A percentile compares a stretch with the other conserved stretches of the same genome.
Conservation (phyloP, 192 early-diverging fungal species). For the Coemansia javaensis region DNA sequence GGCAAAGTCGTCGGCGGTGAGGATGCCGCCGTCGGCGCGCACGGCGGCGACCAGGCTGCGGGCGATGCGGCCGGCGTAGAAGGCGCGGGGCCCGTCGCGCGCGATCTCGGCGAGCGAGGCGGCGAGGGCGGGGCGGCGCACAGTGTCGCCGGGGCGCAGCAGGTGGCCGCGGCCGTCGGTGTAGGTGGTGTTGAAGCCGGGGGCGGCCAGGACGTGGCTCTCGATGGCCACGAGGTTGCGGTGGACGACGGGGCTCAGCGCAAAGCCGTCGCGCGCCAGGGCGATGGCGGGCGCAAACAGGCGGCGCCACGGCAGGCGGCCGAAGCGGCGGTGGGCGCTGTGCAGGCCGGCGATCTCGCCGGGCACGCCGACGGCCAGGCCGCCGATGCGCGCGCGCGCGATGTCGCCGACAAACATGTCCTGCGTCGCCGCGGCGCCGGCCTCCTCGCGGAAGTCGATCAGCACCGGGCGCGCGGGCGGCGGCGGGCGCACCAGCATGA, state of each 20-base stretch:
- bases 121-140: constrained; percentile 57
- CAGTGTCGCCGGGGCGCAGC: constrained; percentile 62
- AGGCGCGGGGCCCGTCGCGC: constrained; percentile 55
- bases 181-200: constrained; percentile 49
- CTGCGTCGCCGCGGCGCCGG: constrained; percentile 63
- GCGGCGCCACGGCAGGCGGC: constrained; percentile 75
- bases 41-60: constrained; percentile 62
- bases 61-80: constrained; percentile 62
- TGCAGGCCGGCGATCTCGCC: constrained; percentile 88
- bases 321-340: constrained; percentile 70
- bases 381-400: constrained; percentile 63
- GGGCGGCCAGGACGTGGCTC: constrained; percentile 15
- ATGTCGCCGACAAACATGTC: constrained; percentile 82
- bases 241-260: constrained; percentile 50
- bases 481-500: constrained; percentile 73
- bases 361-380: constrained; percentile 71
- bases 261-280: constrained; percentile 72
- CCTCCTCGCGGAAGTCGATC: constrained; percentile 87
- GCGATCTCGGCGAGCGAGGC: constrained; percentile 62
- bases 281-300: constrained; percentile 74
- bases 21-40: constrained; percentile 64
- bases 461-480: constrained; percentile 56
- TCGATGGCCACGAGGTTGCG: constrained; percentile 28
- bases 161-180: constrained; percentile 68
- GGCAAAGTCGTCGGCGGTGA: constrained; percentile 70